Evolutionary conservation across 2,329 filamentous ascomycete genomes (phyloP).

Genomic region (Nemania serpens): DNA sequence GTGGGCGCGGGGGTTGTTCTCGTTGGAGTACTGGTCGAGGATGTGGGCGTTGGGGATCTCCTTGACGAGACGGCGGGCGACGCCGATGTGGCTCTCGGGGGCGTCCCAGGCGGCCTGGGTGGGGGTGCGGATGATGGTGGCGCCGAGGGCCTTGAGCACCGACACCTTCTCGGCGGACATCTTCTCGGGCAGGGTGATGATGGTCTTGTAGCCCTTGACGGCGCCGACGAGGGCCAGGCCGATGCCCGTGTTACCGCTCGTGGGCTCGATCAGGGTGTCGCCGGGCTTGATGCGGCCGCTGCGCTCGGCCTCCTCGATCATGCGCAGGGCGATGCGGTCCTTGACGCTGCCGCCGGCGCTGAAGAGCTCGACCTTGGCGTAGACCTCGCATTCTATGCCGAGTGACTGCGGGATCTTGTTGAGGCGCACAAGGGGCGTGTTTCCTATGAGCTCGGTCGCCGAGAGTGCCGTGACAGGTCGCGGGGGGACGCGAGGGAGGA

Average conservation of each 20-base stretch:
- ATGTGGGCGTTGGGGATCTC: conserved; percentile 98
- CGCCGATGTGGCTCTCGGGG: conserved; percentile 96
- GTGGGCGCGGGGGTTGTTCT: conserved; percentile 90
- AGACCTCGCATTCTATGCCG: conserved; percentile 86
- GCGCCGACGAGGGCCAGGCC: conserved; percentile 91
- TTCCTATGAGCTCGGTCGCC: conserved; percentile 87
- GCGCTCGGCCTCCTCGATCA: conserved; percentile 95
- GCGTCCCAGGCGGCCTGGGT: conserved; percentile 94
- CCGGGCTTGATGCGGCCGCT: conserved; percentile 94
- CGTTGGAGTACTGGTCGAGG: conserved; percentile 92
- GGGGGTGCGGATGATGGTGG: conserved; percentile 96
- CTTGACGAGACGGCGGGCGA: conserved; percentile 86
- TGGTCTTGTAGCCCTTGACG: conserved; percentile 97
- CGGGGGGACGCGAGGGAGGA: conserved; percentile 34
- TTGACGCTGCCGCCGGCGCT: conserved; percentile 94
- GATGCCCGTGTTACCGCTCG: conserved; percentile 97
- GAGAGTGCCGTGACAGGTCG: conserved; percentile 52
- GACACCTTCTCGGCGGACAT: conserved; percentile 99
- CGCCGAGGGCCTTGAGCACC: conserved; percentile 88
- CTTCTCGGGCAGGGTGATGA: conserved; percentile 98
- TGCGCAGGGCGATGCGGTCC: conserved; percentile 92
- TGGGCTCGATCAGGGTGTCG: conserved; percentile 96
- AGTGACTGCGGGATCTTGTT: conserved; percentile 92
- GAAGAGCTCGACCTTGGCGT: conserved; percentile 90
- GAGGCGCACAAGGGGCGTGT: conserved; percentile 91